Conservation (phyloP, 345 rosid genomes). For the Gossypioides kirkii region DNA sequence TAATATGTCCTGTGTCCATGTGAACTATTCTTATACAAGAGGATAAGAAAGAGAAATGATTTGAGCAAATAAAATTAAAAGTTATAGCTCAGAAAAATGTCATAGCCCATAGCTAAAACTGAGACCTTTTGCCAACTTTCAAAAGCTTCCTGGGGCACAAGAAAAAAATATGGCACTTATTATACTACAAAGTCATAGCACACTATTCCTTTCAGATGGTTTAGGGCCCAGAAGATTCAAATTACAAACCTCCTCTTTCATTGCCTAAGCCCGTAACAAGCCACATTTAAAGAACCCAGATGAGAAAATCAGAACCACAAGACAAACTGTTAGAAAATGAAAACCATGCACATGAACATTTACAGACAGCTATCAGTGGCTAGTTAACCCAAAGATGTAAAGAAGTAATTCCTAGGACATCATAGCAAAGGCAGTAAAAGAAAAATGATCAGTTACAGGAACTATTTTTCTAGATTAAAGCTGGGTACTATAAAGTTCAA, state of each 20-base stretch:
- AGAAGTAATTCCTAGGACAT: slow-evolving; percentile 2
- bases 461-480: background rate
- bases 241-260: background rate
- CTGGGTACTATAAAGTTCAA: background rate
- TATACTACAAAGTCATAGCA: background rate
- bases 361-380: background rate
- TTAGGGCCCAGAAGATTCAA: background rate
- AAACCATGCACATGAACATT: slow-evolving; percentile 3
- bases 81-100: background rate
- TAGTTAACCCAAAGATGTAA: background rate
- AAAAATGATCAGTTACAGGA: background rate
- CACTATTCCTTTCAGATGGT: slow-evolving; percentile 4
- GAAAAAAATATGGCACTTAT: background rate
- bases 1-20: background rate
- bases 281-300: background rate
- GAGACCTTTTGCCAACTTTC: background rate
- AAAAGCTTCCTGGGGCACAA: background rate
- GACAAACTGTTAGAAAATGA: background rate
- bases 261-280: background rate
- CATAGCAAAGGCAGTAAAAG: background rate
- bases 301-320: background rate
- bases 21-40: background rate
- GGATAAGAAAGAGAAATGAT: background rate
- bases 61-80: background rate
- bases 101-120: background rate